These are phyloP conservation scores for Auricularia sp. DNA, from an alignment of 768 basidiomycete genomes.

Conservation along the genomic window DNA sequence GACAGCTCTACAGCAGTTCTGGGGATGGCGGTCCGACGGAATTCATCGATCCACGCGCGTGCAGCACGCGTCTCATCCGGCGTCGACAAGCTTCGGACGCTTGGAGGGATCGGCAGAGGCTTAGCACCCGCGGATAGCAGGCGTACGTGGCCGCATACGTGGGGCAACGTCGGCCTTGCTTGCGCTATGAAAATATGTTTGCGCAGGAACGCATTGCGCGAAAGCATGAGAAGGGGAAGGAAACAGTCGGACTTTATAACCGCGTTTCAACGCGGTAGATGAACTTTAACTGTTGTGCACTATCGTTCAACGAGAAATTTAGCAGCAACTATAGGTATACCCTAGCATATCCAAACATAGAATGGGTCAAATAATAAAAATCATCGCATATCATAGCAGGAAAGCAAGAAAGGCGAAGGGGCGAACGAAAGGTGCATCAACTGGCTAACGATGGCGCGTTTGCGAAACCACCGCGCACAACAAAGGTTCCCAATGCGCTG, in stretches of 20 bases:
- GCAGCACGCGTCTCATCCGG: conserved; percentile 38
- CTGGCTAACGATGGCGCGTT: not conserved
- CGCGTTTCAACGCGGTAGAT: no score
- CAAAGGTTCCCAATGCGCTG: not conserved
- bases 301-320: no score
- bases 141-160: not conserved
- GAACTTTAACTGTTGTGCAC: no score
- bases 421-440: not conserved
- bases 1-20: conserved; percentile 47
- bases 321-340: no score
- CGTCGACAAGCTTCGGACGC: conserved; percentile 18
- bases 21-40: conserved; percentile 38
- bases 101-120: not conserved
- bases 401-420: no score
- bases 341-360: no score
- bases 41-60: conserved; percentile 43
- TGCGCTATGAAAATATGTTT: no score
- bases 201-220: no score
- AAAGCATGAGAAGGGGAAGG: no score
- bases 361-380: no score
- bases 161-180: not conserved
- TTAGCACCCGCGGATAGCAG: not conserved
- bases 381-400: no score
- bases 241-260: no score
- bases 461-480: not conserved